Conservation (phyloP, 2,329 filamentous ascomycete species). For the Chrysoporthe cubensis region DNA sequence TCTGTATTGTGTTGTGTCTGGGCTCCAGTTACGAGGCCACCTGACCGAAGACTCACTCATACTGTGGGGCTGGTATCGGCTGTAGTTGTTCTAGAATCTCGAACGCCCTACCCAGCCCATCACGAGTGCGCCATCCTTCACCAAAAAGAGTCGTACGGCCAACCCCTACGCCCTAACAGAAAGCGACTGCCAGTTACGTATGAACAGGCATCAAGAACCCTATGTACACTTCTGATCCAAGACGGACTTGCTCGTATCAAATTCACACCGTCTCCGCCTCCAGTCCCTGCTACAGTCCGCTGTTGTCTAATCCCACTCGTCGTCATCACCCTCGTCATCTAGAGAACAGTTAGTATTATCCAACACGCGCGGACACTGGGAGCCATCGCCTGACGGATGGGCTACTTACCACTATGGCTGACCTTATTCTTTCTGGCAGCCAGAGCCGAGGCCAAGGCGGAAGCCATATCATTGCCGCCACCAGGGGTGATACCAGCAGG, state of each 20-base stretch:
- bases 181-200: neutral
- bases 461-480: slow-evolving; percentile 74
- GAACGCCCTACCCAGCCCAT: neutral
- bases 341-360: slow-evolving; percentile 33
- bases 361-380: neutral
- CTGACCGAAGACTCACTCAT: neutral
- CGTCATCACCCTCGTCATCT: slow-evolving; percentile 80
- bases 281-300: neutral
- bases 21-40: neutral
- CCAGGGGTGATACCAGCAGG: slow-evolving; percentile 56
- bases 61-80: neutral
- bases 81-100: neutral
- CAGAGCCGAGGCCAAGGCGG: slow-evolving; percentile 77
- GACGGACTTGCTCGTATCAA: neutral
- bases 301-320: slow-evolving; percentile 62
- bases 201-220: neutral
- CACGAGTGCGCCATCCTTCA: neutral
- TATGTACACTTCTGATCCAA: neutral
- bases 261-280: neutral
- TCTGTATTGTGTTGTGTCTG: slow-evolving; percentile 19
- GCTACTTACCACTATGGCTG: slow-evolving; percentile 84
- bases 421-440: slow-evolving; percentile 91
- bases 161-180: neutral
- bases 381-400: neutral
- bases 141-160: neutral